Percentiles rank a stretch among this genome's conserved stretches.
Evolutionary conservation across 208 protist species (phyloP).

Genomic region (Acanthamoeba healyi): DNA sequence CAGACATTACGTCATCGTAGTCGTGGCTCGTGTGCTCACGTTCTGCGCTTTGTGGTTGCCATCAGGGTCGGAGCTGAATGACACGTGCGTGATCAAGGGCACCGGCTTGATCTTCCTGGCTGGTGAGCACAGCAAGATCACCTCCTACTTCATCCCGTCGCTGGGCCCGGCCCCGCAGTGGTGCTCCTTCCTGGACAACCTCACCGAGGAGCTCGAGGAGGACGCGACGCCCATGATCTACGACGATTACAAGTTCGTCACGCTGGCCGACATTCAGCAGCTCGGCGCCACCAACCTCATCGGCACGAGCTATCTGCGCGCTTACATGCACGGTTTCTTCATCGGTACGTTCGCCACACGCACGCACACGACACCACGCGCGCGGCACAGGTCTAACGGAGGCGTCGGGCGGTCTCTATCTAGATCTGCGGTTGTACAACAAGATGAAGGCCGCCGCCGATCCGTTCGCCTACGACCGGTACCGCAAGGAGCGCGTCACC

Average conservation of each 20-base stretch:
- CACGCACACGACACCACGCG: too few species aligned
- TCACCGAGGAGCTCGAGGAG: conserved; percentile 93
- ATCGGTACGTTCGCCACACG: conserved; percentile 89
- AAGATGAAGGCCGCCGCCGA: conserved; percentile 90
- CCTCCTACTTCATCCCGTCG: conserved; percentile 96
- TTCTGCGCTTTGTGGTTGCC: neutral
- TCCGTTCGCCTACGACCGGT: conserved; percentile 94
- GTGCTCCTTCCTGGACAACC: conserved; percentile 97
- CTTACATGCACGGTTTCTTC: conserved; percentile 99
- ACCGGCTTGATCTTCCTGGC: conserved; percentile 85
- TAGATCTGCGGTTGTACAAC: conserved; percentile 84
- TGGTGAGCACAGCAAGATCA: conserved; percentile 94
- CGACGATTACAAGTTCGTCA: conserved; percentile 98
- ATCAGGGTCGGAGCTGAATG: conserved; percentile 78
- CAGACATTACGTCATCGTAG: too few species aligned
- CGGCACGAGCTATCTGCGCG: conserved; percentile 94
- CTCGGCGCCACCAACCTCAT: conserved; percentile 93
- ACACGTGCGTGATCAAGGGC: conserved; percentile 70
- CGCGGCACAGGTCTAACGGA: too few species aligned
- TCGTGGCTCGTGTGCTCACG: neutral
- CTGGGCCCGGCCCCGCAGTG: conserved; percentile 97
- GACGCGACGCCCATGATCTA: conserved; percentile 92
- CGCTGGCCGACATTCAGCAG: conserved; percentile 94
- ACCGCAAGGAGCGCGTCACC: conserved; percentile 80
- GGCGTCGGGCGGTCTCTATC: too few species aligned